Conservation (phyloP, 2,329 filamentous ascomycete species). For the Beauveria sp. region DNA sequence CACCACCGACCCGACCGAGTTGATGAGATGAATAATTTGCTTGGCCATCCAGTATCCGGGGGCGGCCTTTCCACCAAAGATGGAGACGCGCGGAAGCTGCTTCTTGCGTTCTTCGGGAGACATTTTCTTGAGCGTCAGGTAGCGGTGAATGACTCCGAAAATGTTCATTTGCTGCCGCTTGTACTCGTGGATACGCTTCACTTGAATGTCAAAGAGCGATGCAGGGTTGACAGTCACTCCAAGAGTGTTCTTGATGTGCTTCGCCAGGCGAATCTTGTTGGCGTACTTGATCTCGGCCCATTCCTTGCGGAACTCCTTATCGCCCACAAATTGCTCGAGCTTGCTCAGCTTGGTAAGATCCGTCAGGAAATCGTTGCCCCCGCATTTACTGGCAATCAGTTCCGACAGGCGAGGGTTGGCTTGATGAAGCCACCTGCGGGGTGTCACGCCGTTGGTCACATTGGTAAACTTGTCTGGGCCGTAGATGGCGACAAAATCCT, state of each 20-base stretch:
- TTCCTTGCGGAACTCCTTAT: slow-evolving; percentile 85
- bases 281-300: slow-evolving; percentile 96
- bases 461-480: slow-evolving; percentile 98
- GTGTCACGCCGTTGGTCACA: slow-evolving; percentile 96
- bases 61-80: slow-evolving; percentile 96
- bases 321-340: slow-evolving; percentile 74
- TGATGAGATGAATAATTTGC: slow-evolving; percentile 95
- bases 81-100: slow-evolving; percentile 77
- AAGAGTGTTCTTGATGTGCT: slow-evolving; percentile 78
- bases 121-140: slow-evolving; percentile 82
- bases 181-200: slow-evolving; percentile 99
- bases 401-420: slow-evolving; percentile 90
- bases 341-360: slow-evolving; percentile 82
- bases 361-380: slow-evolving; percentile 77
- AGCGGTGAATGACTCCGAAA: slow-evolving; percentile 93
- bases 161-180: slow-evolving; percentile 99
- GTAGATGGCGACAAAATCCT: slow-evolving; percentile 93
- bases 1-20: slow-evolving; percentile 80
- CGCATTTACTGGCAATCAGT: slow-evolving; percentile 83
- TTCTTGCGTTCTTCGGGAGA: slow-evolving; percentile 78
- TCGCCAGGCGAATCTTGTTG: slow-evolving; percentile 88
- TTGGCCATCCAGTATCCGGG: slow-evolving; percentile 99
- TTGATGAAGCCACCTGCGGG: slow-evolving; percentile 92
- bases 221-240: slow-evolving; percentile 79
- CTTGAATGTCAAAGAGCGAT: slow-evolving; percentile 90